Base-by-base conservation (phyloP, 306 rosid species). In the Vachellia collinsii region DNA sequence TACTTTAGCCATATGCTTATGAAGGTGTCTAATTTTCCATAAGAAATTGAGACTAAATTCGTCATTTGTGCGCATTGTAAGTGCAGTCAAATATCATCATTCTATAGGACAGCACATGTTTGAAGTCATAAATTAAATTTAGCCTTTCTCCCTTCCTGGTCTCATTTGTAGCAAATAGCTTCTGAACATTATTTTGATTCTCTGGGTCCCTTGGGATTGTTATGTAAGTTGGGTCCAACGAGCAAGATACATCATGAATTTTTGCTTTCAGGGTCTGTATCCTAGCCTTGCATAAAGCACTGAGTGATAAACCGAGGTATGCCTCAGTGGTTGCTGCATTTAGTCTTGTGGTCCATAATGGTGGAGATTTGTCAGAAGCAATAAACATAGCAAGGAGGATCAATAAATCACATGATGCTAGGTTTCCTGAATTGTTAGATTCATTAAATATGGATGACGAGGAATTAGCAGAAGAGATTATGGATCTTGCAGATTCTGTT, bases 291-390 rank as follows among this genome's bases (percentile, higher is more conserved):
- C 99, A 94, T 82, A 82, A 76, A 56, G 84, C 99, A 39, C 84
- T 94, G 78, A 86, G 75, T 43, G 91, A 92, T 79, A 83, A 77
- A 70, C 99, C 99, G 64, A 88, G 89, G 84, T 84, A 87, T 76
- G 83, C 91, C 41, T 70, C 70, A 76, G 97, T 81, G 79, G 88
- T 90, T 80, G 97, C 99, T 77, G 95, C 97, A 82, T 90, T 93
- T 83, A 64, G 94, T 83, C 90, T 94, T 86, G 90, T 93, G 64
- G 80, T 93, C 51, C 88, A 92, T 87, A 94, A 87, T 74, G 97
- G 97, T 48, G 99, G 99, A 59, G 89, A 91, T 87, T 69, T 91
- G 43, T 25, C 22, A 43, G 95, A 94, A 89, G 97, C 97, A 25
- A 70, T 89, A 72, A 78, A 76, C 77, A 91, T 94, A 85, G 94